Evolutionary conservation across 2,329 filamentous ascomycete species (phyloP), one percentile per base, ranked within the genome.

Genomic region (Xylaria polymorpha): DNA sequence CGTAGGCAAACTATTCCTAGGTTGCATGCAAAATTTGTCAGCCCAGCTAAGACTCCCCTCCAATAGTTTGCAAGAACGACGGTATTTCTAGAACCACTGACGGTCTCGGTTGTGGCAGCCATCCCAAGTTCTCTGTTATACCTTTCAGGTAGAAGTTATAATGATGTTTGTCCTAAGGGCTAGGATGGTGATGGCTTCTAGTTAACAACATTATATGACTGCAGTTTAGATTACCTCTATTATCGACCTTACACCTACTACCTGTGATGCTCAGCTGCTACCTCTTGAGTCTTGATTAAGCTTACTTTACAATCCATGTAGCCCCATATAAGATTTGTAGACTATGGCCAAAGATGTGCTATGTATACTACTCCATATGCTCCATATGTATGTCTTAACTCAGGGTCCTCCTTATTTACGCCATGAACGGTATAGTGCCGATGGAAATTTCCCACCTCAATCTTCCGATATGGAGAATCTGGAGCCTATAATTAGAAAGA

Each of bases 401-500:
- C 48, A 14, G 25, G 39, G 25, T 20, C n/a, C 39, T 59, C n/a
- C 22, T 62, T 29, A 14, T 44, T 50, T 12, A 48, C 20, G 43
- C 46, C 29, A 22, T 56, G 48, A 53, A 20, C 15, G 55, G 22
- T 39, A 39, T 56, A 22, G 51, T 12, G 20, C n/a, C 12, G 12
- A 56, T 55, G 51, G 9, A 14, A 20, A 4, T 46, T 56, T 63
- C 14, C 32, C 53, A 56, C 14, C n/a, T 46, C 48, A 60, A 32
- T 61, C 18, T 50, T 57, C 15, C 12, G 22, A 43, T 39, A 51
- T 12, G 7, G n/a, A n/a, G 20, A 50, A 41, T 46, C 12, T 48
- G n/a, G 18, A 41, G 20, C 35, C 60, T 67, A 67, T 60, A 67
- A 67, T 55, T 67, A 67, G 65, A 67, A 67, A 55, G 65, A 64